Conservation (phyloP, 441 rosid genomes). For the Populus tomentosa region DNA sequence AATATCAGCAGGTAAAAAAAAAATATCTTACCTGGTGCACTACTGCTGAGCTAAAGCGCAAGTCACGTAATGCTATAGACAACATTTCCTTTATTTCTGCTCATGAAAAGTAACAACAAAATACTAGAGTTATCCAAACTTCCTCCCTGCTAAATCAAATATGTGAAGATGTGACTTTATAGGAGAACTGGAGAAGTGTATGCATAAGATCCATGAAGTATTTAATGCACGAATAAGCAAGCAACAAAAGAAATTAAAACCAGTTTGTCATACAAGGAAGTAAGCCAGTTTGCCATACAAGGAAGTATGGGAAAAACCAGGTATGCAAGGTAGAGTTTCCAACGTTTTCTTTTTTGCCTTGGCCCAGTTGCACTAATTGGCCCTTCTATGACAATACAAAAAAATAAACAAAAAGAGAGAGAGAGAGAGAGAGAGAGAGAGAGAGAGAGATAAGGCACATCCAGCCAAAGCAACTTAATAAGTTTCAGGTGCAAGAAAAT, state of each 20-base stretch:
- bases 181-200: background rate
- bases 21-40: background rate
- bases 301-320: background rate
- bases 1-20: background rate
- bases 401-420: too few species aligned
- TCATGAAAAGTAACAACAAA: constrained; percentile 19
- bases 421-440: too few species aligned
- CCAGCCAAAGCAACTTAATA: too few species aligned
- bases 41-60: too few species aligned
- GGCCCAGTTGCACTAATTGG: background rate
- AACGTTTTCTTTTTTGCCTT: background rate
- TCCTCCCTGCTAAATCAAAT: background rate
- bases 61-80: too few species aligned
- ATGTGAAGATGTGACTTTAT: background rate
- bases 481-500: too few species aligned
- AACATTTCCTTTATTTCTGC: constrained; percentile 4
- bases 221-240: background rate
- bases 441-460: too few species aligned
- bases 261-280: background rate
- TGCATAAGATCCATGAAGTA: background rate
- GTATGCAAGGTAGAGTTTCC: background rate
- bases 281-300: background rate
- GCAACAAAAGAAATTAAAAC: background rate
- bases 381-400: too few species aligned
- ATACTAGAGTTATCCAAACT: constrained; percentile 2